phyloP scores from a whole-genome alignment of 805 yeast species.

The Lipomyces starkeyi region DNA sequence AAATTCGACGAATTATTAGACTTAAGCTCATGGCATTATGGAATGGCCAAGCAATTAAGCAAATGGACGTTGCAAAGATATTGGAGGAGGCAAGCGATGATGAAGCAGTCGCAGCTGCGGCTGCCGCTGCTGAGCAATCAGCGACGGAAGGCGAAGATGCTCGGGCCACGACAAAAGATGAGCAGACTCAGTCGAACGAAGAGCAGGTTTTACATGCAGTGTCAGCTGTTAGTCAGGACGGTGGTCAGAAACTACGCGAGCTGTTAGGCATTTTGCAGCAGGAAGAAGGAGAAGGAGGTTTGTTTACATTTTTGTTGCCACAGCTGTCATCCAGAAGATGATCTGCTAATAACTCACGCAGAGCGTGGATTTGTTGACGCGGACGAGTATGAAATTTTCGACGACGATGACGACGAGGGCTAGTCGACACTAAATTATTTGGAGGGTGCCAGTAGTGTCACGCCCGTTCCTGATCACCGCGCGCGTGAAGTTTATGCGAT shows the following conservation, averaged over 20 bases:
- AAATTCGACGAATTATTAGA: conserved; percentile 70
- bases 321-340: background rate
- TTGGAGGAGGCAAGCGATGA: conserved; percentile 31
- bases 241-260: conserved; percentile 25
- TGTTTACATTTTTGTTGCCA: background rate
- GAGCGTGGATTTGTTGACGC: conserved; percentile 1
- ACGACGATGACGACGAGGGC: conserved; percentile 27
- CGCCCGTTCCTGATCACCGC: background rate
- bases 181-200: background rate
- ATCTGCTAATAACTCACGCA: conserved; percentile 5
- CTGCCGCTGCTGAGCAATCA: background rate
- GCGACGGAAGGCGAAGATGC: background rate
- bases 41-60: conserved; percentile 20
- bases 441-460: background rate
- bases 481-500: background rate
- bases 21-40: conserved; percentile 67
- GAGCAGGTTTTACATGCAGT: conserved; percentile 17
- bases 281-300: conserved; percentile 24
- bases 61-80: conserved; percentile 32
- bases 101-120: conserved; percentile 17
- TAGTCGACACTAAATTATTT: background rate
- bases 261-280: conserved; percentile 33
- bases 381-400: conserved; percentile 35
- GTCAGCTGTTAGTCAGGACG: conserved; percentile 26
- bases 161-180: background rate